Base-by-base conservation (phyloP, 768 basidiomycete genomes). In the Suillus subalutaceus region DNA sequence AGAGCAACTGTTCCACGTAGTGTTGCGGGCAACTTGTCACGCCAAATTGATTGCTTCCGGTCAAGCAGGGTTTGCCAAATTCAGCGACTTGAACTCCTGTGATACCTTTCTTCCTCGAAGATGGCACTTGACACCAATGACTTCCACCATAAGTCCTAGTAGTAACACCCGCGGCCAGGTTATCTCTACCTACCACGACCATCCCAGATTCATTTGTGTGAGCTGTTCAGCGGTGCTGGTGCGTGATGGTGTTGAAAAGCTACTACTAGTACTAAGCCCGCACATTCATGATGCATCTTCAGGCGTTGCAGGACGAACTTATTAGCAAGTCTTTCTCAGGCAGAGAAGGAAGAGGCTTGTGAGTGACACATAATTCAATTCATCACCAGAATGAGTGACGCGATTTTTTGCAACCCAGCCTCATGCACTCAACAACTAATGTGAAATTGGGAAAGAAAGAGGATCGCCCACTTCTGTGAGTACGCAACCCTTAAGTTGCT, bases 301-400 rank as follows among this genome's bases (percentile, higher is more conserved):
- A 93, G 92, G 85, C 89, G 26, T 81, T 94, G 18, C 92, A 94
- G 75, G 93, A 94, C 69, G 92, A 94, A 70, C 77, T 93, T 26
- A 92, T 94, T 67, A 92, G 90, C 80, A 94, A 94, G 73, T 80
- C 91, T 0, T 94, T 94, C 79, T 90, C 91, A 35, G 92, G 92
- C 6, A 80, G 93, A 71, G 93, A 94, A 57, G 92, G 92, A 3
- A 82, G 90, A 66, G 92, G 92, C 72, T 93, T 87, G 92, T 88
- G 70, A 76, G 91, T 86, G 43, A 46, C 67, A 50, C 15, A 15
- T 30, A 40, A 7, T 43, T 60, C 52, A 15, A 43, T 62, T 26
- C 56, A 57, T 65, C 23, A 46, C 12, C 50, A 38, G 18, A 32
- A 41, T 37, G 18, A 50, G 46, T 44, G 56, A 65, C 43, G 12